A percentile compares a stretch with the other conserved stretches of the same genome.
Evolutionary conservation across 345 rosid genomes (phyloP).

Genomic region (Mallotus nudiflorus): DNA sequence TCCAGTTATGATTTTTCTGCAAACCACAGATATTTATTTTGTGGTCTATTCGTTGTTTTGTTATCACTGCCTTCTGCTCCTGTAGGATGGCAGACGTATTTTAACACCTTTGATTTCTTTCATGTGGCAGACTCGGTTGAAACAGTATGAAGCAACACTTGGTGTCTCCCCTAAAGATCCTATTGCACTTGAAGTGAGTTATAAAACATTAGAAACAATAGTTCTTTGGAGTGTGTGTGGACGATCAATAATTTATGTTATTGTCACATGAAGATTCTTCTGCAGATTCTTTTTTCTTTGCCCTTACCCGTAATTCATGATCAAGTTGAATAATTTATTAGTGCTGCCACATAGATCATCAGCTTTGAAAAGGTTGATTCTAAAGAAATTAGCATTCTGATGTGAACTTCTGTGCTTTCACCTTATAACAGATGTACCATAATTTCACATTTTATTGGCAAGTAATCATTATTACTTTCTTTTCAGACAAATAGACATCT

Average conservation of each 20-base stretch:
- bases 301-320: not conserved
- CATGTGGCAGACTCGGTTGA: conserved; percentile 66
- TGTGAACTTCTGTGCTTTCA: not conserved
- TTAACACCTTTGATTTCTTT: conserved; percentile 11
- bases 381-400: not conserved
- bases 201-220: not conserved
- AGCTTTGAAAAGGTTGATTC: not conserved
- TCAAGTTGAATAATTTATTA: not conserved
- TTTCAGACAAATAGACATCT: not conserved
- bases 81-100: not conserved
- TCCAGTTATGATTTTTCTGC: not conserved
- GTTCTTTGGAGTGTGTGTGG: not conserved
- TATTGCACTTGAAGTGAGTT: conserved; percentile 81
- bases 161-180: conserved; percentile 62
- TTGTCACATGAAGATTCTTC: not conserved
- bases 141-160: conserved; percentile 66
- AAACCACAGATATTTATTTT: not conserved
- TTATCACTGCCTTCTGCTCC: conserved; percentile 4
- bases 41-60: not conserved
- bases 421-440: not conserved
- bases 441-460: not conserved
- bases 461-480: not conserved
- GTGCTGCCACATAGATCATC: not conserved
- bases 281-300: not conserved
- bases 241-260: no score